Percentiles rank a stretch among this genome's conserved stretches.
Evolutionary conservation across 2,329 filamentous ascomycete genomes (phyloP).

Genomic region (Exophiala aquamarina): DNA sequence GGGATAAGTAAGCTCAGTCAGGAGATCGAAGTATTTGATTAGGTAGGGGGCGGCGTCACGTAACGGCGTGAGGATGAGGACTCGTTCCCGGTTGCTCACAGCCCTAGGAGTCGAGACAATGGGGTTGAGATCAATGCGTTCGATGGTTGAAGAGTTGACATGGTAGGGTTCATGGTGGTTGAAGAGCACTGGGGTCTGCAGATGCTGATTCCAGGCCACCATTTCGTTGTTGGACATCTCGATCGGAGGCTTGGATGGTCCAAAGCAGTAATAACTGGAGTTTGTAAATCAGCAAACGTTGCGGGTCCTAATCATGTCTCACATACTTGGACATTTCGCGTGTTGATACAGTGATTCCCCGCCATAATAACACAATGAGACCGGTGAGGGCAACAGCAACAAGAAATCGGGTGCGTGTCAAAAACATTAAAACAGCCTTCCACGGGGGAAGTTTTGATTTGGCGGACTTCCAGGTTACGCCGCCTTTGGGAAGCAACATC

Average conservation of each 20-base stretch:
- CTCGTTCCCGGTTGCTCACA: constrained; percentile 74
- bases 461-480: constrained; percentile 89
- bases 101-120: constrained; percentile 80
- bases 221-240: constrained; percentile 92
- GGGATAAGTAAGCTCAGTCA: constrained; percentile 87
- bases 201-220: constrained; percentile 81
- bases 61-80: constrained; percentile 89
- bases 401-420: constrained; percentile 77
- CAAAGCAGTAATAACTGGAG: constrained; percentile 92
- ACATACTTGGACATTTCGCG: constrained; percentile 85
- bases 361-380: constrained; percentile 80
- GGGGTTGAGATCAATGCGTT: constrained; percentile 78
- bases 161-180: constrained; percentile 89
- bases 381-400: constrained; percentile 69
- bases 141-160: constrained; percentile 77
- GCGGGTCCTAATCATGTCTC: not conserved
- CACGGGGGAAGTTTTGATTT: constrained; percentile 75
- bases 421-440: constrained; percentile 66
- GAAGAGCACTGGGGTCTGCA: constrained; percentile 91
- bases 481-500: constrained; percentile 90
- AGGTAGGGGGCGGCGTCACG: constrained; percentile 84
- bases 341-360: constrained; percentile 75
- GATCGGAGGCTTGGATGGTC: constrained; percentile 91
- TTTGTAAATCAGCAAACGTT: no score
- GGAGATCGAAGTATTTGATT: constrained; percentile 87